Base-by-base conservation (phyloP, 495 filamentous ascomycete genomes). In the Viridothelium virens region DNA sequence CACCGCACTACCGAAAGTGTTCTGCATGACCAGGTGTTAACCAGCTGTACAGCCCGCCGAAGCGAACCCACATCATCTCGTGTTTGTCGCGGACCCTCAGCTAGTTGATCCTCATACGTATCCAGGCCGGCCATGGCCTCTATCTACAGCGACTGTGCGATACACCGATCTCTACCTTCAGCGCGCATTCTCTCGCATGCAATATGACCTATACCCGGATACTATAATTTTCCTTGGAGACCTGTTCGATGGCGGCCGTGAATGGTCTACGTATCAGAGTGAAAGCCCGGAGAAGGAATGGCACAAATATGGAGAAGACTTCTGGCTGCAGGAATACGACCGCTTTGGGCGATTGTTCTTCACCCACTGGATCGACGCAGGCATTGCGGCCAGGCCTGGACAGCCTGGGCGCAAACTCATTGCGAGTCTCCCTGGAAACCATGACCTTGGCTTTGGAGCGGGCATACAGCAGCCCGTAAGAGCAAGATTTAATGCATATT, bases 51-150 rank as follows among this genome's bases (percentile, higher is more conserved):
- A 96, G 94, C 90, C 91, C 66, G 73, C 79, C 68, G 84, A 79
- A 68, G 91, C 91, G 25, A 83, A 80, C 36, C 95, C 95, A 2
- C 91, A 97, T 76, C 91, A 88, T 73, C 80, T 97, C 65, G 84
- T 88, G 63, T 88, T 99, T 71, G 80, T 99, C 66, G 92, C 95
- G 47, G 95, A 99, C 74, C 95, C 95, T n/a, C 95, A 99, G 74
- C 82, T 99, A 41, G 91, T 96, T 71, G 95, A 99, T 77, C 91
- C 93, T 38, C 94, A 99, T 74, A 94, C 91, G 14, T 97, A 99
- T 74, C 90, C 94, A 18, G 94, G 89, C 61, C 89, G 95, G 48
- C 94, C 94, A 47, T 94, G 92, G 90, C 88, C 91, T 18, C 76
- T 97, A 4, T 89, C 86, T 31, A 83, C 87, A 1, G 74, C 94